Evolutionary conservation across 495 filamentous ascomycete genomes (phyloP).

Genomic region (Neurospora discreta): DNA sequence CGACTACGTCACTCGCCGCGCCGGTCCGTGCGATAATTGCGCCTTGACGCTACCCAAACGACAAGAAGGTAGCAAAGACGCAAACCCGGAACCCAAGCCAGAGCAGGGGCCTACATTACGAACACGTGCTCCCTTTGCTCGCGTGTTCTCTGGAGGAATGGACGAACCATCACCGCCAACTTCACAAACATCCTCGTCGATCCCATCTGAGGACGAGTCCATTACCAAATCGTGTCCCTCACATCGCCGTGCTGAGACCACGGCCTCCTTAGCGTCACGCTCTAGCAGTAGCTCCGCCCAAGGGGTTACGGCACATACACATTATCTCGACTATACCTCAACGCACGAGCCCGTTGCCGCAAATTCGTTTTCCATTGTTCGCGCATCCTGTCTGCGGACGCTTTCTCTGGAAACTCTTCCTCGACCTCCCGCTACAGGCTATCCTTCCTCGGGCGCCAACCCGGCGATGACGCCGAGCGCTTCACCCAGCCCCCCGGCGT

Average conservation of each 20-base stretch:
- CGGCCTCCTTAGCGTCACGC: constrained; percentile 24
- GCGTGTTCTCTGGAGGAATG: constrained; percentile 28
- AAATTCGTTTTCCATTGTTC: constrained; percentile 69
- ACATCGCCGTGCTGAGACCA: constrained; percentile 21
- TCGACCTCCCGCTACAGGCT: constrained; percentile 36
- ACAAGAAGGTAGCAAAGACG: constrained; percentile 26
- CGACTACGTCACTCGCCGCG: constrained; percentile 42
- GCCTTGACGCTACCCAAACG: constrained; percentile 48
- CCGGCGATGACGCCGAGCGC: constrained; percentile 24
- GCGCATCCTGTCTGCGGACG: constrained; percentile 76
- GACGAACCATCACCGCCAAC: constrained; percentile 28
- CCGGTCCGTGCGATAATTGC: constrained; percentile 49
- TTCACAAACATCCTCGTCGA: constrained; percentile 35
- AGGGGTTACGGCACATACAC: constrained; percentile 56
- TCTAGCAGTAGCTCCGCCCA: constrained; percentile 33
- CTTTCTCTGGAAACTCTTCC: constrained; percentile 79
- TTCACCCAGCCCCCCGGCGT: constrained; percentile 24
- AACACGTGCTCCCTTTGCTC: constrained; percentile 38
- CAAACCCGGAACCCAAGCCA: constrained; percentile 1
- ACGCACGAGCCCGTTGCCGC: constrained; percentile 69
- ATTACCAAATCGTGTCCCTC: constrained; percentile 5
- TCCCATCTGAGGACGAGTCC: constrained; percentile 34
- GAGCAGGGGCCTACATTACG: constrained; percentile 31
- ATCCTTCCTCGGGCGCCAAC: constrained; percentile 12
- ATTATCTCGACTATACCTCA: constrained; percentile 78